A percentile compares a stretch with the other conserved stretches of the same genome.
These are phyloP conservation scores for Sorghum bicolor DNA, from an alignment of 176 grass and related monocot species.

Conservation along the genomic window Sorghum_bicolor_NCBIv3 NC_012878.2:56851001-56851500, in stretches of 20 bases:
- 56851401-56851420: neutral
- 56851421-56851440: neutral
- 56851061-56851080: slow-evolving; percentile 63
- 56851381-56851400: neutral
- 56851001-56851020: slow-evolving; percentile 46
- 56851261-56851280: neutral
- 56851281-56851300: neutral
- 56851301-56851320: neutral
- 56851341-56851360: neutral
- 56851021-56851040: slow-evolving; percentile 59
- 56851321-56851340: neutral
- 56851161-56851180: slow-evolving; percentile 48
- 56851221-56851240: slow-evolving; percentile 2
- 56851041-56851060: slow-evolving; percentile 68
- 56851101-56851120: slow-evolving; percentile 78
- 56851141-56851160: slow-evolving; percentile 56
- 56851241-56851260: neutral
- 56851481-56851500: neutral
- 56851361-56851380: neutral
- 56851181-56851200: slow-evolving; percentile 84
- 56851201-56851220: neutral
- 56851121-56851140: slow-evolving; percentile 78
- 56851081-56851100: slow-evolving; percentile 75
- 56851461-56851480: too few species aligned
- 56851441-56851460: too few species aligned